Evolutionary conservation across 176 grass and related monocot genomes (phyloP), one percentile per base, ranked within the genome.

Genomic region (Tillandsia fasciculata): DNA sequence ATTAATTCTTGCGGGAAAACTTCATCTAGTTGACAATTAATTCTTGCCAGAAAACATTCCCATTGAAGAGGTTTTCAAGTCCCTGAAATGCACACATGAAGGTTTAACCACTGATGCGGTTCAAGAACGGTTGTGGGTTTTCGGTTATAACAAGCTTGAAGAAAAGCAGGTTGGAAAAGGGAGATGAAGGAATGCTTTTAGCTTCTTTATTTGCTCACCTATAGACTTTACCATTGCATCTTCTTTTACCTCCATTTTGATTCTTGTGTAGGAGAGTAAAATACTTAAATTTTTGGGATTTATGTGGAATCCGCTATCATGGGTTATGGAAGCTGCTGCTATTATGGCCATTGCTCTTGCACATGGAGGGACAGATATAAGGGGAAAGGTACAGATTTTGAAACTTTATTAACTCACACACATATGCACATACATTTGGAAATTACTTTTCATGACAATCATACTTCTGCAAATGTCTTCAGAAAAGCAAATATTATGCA

Each of bases 281-380:
- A 11, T 91, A 15, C 88, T 91, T 75, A 91, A 91, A 65, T 91
- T 87, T 77, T 82, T 91, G 13, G 81, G 78, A 2, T 91, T 91
- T 50, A 91, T 87, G 88, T 91, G 88, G 88, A 91, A 91, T 50
- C 84, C 84, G 1, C 81, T 91, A 24, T 91, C 88, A 1, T 91
- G 88, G 88, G 88, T 91, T 23, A 91, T 91, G 88, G 88, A 91
- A 48, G 72, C 72, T 0, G 84, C 88, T 2, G 88, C 88, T 8
- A 70, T 91, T 29, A 91, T 91, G 84, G 88, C 88, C 11, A 91
- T 87, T 14, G 88, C 83, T 23, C 84, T 91, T 51, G 88, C 88
- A 50, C 81, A 91, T 26, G 68, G 78, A 5, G 84, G 81, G 23
- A 51, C 0, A 6, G 64, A 76, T 64, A 2, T 29, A 22, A 79